Evolutionary conservation across 2,329 filamentous ascomycete genomes (phyloP).

Genomic region (Sclerotinia trifoliorum): DNA sequence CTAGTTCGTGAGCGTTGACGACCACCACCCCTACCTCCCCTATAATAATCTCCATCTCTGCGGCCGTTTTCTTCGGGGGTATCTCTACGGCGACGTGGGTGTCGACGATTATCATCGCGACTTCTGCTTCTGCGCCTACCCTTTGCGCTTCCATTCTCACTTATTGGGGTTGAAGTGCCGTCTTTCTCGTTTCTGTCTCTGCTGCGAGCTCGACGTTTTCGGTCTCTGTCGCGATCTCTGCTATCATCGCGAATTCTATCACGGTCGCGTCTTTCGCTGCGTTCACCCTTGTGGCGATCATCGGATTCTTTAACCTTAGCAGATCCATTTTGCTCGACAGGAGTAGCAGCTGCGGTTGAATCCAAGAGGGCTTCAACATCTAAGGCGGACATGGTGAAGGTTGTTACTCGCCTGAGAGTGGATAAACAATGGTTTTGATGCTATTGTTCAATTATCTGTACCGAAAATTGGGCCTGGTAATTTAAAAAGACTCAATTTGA

Average conservation of each 20-base stretch:
- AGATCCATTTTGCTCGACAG: slow-evolving; percentile 44
- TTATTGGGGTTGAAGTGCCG: slow-evolving; percentile 65
- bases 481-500: background rate
- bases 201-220: slow-evolving; percentile 41
- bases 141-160: slow-evolving; percentile 66
- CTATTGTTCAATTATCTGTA: background rate
- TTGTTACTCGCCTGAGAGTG: slow-evolving; percentile 15
- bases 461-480: background rate
- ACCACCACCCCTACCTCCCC: slow-evolving; percentile 49
- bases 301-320: slow-evolving; percentile 55
- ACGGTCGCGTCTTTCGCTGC: slow-evolving; percentile 53
- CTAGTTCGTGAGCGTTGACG: slow-evolving; percentile 69
- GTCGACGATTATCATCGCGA: slow-evolving; percentile 71
- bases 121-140: slow-evolving; percentile 79
- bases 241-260: slow-evolving; percentile 55
- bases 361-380: slow-evolving; percentile 92
- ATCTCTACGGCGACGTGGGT: slow-evolving; percentile 69
- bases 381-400: slow-evolving; percentile 60
- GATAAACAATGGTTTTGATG: background rate
- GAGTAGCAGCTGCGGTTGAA: slow-evolving; percentile 67
- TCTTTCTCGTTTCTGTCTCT: slow-evolving; percentile 45
- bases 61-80: slow-evolving; percentile 47
- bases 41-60: slow-evolving; percentile 67
- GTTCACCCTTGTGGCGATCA: slow-evolving; percentile 55
- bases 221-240: slow-evolving; percentile 56